Evolutionary conservation across 768 basidiomycete genomes (phyloP), one percentile per base, ranked within the genome.

Genomic region (Scleroderma bovista): DNA sequence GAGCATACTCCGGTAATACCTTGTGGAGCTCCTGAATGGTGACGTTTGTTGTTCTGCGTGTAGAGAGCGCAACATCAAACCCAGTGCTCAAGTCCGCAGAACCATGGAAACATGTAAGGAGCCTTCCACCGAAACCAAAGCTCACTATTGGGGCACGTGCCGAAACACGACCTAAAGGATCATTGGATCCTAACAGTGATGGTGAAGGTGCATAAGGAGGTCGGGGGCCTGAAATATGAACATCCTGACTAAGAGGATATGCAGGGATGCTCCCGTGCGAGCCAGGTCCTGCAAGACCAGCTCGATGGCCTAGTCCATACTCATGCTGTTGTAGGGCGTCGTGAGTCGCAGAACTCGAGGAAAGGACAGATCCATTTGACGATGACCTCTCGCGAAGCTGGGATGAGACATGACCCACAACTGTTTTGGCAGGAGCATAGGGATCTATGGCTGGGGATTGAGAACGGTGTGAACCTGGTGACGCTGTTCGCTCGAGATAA

Each of bases 101-200:
- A 26, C 80, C 78, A 57, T 90, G 92, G 72, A 95, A 96, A 65
- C 89, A 94, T 8, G 90, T 85, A 9, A 94, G 77, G 50, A 97
- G 59, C 60, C 86, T 87, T 11, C 94, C 94, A n/a, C 93, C 93
- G 59, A 94, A 93, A 0, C 95, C 95, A 59, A 97, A 96, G 53
- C 82, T 86, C 47, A 94, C 72, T 24, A 96, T 74, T 0, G 94
- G 94, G 9, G 84, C 80, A 33, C 81, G 80, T 48, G 78, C 79
- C 3, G 83, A 74, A 6, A 85, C 83, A 39, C 90, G 79, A 24
- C 84, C 83, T 2, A 93, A 69, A 6, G 88, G 88, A 62, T 93
- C 90, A 57, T 93, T 90, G 7, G 84, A 78, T 23, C 88, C 90
- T 40, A 91, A 61, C 17, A 91, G 71, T 0, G 91, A 90, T 0